phyloP scores from a whole-genome alignment of 1,139 yeast genomes.

The Sugiyamaella xylanicola region DNA sequence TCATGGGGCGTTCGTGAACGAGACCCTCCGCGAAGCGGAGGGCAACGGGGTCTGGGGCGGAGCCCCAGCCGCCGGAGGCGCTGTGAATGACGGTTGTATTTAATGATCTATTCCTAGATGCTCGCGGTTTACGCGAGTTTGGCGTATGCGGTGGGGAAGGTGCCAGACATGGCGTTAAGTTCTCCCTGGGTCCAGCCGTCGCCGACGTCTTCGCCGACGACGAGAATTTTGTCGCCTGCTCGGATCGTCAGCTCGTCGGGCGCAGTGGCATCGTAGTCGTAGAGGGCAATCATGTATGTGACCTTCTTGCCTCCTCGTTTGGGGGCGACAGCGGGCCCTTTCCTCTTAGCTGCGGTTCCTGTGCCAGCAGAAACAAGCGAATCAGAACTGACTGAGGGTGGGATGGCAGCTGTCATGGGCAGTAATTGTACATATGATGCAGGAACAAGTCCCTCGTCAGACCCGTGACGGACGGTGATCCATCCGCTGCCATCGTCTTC shows the following conservation, averaged over 20 bases:
- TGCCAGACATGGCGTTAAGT: slow-evolving; percentile 66
- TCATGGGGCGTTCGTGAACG: no score
- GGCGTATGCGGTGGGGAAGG: slow-evolving; percentile 81
- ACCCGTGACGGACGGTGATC: slow-evolving; percentile 61
- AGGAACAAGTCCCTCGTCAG: slow-evolving; percentile 77
- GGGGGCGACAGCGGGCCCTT: slow-evolving; percentile 84
- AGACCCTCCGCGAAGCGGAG: slow-evolving; percentile 3
- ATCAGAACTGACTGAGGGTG: slow-evolving; percentile 22
- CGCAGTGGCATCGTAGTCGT: slow-evolving; percentile 79
- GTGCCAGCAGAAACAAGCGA: slow-evolving; percentile 26
- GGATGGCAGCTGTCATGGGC: slow-evolving; percentile 16
- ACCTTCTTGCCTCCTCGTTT: slow-evolving; percentile 68
- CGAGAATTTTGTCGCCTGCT: slow-evolving; percentile 75
- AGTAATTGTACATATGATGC: slow-evolving; percentile 69
- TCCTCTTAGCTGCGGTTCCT: slow-evolving; percentile 47
- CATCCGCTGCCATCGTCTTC: slow-evolving; percentile 93
- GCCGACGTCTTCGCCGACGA: slow-evolving; percentile 75
- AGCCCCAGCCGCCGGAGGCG: slow-evolving; percentile 18
- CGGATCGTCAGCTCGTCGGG: slow-evolving; percentile 73
- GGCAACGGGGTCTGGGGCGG: slow-evolving; percentile 12
- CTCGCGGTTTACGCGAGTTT: slow-evolving; percentile 21
- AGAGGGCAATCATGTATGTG: slow-evolving; percentile 70
- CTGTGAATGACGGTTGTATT: no score
- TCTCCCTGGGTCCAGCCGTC: slow-evolving; percentile 98
- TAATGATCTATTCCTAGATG: no score